Conservation (phyloP, 108 stramenopile genomes). For the Skeletonema menzelii region DNA sequence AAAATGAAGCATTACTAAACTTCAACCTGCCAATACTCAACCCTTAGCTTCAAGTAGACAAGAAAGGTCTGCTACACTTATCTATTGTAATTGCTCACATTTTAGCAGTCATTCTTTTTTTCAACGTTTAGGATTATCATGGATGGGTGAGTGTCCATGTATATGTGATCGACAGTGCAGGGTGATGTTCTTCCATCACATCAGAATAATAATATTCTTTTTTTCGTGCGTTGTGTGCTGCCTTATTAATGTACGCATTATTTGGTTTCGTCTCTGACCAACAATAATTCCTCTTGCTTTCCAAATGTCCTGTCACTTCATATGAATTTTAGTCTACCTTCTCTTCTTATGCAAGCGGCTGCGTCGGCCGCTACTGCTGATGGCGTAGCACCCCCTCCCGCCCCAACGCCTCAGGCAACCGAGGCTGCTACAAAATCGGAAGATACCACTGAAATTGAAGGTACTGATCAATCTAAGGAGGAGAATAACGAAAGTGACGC, state of each 20-base stretch:
- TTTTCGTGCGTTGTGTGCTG: neutral
- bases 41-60: neutral
- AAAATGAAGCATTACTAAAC: neutral
- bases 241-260: neutral
- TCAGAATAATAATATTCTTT: neutral
- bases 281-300: neutral
- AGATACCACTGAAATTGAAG: neutral
- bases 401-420: neutral
- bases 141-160: neutral
- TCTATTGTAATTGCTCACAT: neutral
- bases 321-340: constrained; percentile 40
- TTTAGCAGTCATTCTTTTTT: neutral
- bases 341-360: constrained; percentile 71
- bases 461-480: too few species aligned
- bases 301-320: neutral
- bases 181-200: neutral
- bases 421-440: neutral
- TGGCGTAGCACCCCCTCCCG: constrained; percentile 37
- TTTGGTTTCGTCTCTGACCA: neutral
- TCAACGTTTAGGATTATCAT: neutral
- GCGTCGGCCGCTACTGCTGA: constrained; percentile 69
- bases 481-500: neutral
- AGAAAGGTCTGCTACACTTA: too few species aligned
- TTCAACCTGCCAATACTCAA: neutral
- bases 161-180: neutral